Conservation (phyloP, 768 basidiomycete species). For the Pisolithus marmoratus region DNA sequence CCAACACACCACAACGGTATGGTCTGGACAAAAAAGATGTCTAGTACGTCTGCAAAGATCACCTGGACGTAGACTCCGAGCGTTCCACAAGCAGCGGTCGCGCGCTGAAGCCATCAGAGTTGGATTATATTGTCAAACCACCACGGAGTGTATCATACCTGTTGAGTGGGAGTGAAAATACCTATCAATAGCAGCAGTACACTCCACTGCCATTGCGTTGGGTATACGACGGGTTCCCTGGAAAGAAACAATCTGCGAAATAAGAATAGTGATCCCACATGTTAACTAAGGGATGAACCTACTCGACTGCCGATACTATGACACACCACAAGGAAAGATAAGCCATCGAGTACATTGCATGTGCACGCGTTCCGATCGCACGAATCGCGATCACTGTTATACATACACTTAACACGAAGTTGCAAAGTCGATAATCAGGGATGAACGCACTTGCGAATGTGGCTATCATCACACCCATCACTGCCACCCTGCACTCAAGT, state of each 20-base stretch:
- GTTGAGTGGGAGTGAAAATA: constrained; percentile 8
- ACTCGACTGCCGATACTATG: constrained; percentile 10
- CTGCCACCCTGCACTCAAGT: constrained; percentile 39
- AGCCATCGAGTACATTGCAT: constrained; percentile 63
- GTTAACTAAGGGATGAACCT: neutral
- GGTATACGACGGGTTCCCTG: constrained; percentile 10
- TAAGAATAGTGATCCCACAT: neutral
- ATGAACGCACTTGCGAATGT: constrained; percentile 61
- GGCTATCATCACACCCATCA: constrained; percentile 61
- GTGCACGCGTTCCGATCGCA: constrained; percentile 70
- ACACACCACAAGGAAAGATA: constrained; percentile 62
- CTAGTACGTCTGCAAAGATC: constrained; percentile 58
- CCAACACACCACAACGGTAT: constrained; percentile 53
- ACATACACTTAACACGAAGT: neutral
- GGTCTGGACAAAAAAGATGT: constrained; percentile 58
- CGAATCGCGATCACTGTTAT: constrained; percentile 46
- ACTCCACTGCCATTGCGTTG: constrained; percentile 14
- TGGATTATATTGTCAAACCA: too few relatives aligned
- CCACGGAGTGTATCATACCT: constrained; percentile 5
- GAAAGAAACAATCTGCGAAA: constrained; percentile 8
- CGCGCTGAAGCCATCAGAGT: constrained; percentile 41
- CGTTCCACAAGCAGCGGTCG: constrained; percentile 57
- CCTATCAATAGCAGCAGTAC: constrained; percentile 11
- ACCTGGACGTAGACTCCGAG: constrained; percentile 60
- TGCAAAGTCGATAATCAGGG: neutral